These are phyloP conservation scores for Cytospora paraplurivora DNA, from an alignment of 2,329 filamentous ascomycete genomes.

Conservation along the genomic window DNA sequence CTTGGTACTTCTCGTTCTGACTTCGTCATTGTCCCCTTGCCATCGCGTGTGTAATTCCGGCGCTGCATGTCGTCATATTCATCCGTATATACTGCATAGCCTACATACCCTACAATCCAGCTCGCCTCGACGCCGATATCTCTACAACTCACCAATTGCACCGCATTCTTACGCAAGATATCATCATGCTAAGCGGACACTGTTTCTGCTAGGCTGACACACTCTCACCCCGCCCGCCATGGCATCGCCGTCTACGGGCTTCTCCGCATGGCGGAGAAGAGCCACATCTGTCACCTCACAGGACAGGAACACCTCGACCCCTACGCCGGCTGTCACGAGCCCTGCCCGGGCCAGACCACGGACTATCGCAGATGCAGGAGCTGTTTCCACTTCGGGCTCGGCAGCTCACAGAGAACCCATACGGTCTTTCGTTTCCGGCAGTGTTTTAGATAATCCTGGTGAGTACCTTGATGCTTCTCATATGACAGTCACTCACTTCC, in stretches of 20 bases:
- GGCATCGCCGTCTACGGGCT: constrained; percentile 50
- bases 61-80: background rate
- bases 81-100: background rate
- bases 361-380: constrained; percentile 36
- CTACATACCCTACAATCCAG: background rate
- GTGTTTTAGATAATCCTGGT: constrained; percentile 62
- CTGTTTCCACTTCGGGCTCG: constrained; percentile 47
- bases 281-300: constrained; percentile 39
- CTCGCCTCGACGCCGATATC: background rate
- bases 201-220: constrained; percentile 17
- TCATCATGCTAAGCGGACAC: constrained; percentile 5
- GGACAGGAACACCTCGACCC: constrained; percentile 35
- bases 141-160: constrained; percentile 3
- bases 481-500: constrained; percentile 11
- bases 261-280: constrained; percentile 52
- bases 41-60: background rate
- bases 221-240: constrained; percentile 37
- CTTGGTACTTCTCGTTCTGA: no score
- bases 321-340: constrained; percentile 28
- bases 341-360: constrained; percentile 29
- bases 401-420: constrained; percentile 63
- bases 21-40: background rate
- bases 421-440: constrained; percentile 70
- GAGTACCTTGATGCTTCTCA: constrained; percentile 23
- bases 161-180: constrained; percentile 17